Percentiles rank a stretch among this genome's conserved stretches.
Conservation (phyloP, 2,329 filamentous ascomycete genomes). For the Seiridium cupressi region DNA sequence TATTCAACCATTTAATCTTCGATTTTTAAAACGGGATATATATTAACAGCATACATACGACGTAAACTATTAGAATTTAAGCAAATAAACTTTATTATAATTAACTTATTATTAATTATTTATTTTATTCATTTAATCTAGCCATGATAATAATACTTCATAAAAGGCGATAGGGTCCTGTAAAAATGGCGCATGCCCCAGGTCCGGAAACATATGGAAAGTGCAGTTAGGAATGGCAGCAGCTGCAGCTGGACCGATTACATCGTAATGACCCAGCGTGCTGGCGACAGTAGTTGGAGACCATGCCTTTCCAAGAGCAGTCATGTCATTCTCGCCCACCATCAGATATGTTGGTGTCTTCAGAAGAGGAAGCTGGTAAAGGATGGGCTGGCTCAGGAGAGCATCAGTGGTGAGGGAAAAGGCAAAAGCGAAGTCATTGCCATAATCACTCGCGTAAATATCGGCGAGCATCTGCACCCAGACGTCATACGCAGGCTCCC, state of each 20-base stretch:
- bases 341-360: conserved; percentile 45
- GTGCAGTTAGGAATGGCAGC: conserved; percentile 40
- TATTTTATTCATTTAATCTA: conserved; percentile 17
- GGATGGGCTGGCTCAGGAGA: conserved; percentile 51
- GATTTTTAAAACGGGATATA: too few relatives aligned
- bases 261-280: conserved; percentile 46
- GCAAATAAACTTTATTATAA: too few relatives aligned
- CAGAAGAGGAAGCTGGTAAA: conserved; percentile 47
- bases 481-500: conserved; percentile 47
- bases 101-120: too few relatives aligned
- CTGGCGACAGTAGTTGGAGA: conserved; percentile 39
- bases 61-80: too few relatives aligned
- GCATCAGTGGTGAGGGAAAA: conserved; percentile 53
- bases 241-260: conserved; percentile 44
- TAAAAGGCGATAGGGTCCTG: conserved; percentile 48
- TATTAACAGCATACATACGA: too few relatives aligned
- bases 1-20: too few relatives aligned
- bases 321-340: conserved; percentile 50
- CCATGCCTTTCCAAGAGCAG: conserved; percentile 55
- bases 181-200: conserved; percentile 54
- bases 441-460: conserved; percentile 45
- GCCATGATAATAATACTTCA: conserved; percentile 42
- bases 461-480: conserved; percentile 56
- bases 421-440: conserved; percentile 40
- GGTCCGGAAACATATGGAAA: conserved; percentile 43